Evolutionary conservation across 805 yeast genomes (phyloP), one percentile per base, ranked within the genome.

Genomic region (Pichia scutulata): DNA sequence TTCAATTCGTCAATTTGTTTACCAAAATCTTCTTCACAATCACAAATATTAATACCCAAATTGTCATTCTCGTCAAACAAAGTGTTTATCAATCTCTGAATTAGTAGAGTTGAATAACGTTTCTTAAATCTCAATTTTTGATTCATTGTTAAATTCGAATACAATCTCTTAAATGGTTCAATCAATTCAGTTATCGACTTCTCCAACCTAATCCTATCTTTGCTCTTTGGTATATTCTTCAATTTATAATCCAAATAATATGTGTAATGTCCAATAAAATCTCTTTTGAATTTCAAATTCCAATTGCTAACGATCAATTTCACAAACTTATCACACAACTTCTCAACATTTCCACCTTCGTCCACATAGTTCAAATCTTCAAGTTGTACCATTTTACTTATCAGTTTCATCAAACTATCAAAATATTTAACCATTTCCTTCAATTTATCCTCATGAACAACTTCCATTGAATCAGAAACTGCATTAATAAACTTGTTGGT

Each of bases 201-300:
- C 18, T 50, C 52, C 12, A 46, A 25, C 23, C n/a, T 42, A 26
- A 26, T 50, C 18, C 52, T 36, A 43, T 50, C 46, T 7, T 41
- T 50, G 16, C 26, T 18, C n/a, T 45, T 50, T 4, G 37, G 26
- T 9, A 50, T 42, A 26, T 18, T 26, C 16, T 39, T 50, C 7
- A 50, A 18, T 28, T 43, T 45, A n/a, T 37, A 42, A 22, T 50
- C 43, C 6, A 42, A n/a, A 40, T 42, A 50, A 42, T 40, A 36
- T 2, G 40, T 24, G 21, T 40, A 41, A 46, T 50, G 47, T 1
- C 36, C 43, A 2, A 23, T 16, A 13, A 46, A n/a, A 46, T 50
- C 49, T 12, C 46, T 41, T 26, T 46, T 42, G 21, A 46, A 46
- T 12, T 21, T 42, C 12, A 9, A 48, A 43, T 6, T 24, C 41